Conservation (phyloP, 805 yeast genomes). For the Tetrapisispora iriomotensis region DNA sequence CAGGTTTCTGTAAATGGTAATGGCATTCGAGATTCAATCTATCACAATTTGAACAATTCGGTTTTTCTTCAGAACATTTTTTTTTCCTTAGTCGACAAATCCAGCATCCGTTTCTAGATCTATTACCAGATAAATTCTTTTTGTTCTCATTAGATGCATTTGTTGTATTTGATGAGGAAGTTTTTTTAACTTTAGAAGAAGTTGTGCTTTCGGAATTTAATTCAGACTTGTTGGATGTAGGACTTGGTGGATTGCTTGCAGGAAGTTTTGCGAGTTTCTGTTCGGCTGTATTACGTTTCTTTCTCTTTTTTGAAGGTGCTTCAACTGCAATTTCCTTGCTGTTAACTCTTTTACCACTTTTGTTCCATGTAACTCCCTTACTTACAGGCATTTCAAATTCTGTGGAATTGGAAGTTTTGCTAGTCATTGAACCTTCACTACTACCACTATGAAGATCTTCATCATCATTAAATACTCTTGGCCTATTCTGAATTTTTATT, state of each 20-base stretch:
- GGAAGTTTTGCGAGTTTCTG: neutral
- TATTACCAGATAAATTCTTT: slow-evolving; percentile 10
- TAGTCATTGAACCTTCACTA: neutral
- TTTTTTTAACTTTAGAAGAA: neutral
- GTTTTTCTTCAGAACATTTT: slow-evolving; percentile 59
- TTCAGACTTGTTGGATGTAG: neutral
- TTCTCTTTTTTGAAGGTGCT: slow-evolving; percentile 1
- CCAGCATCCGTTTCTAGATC: slow-evolving; percentile 66
- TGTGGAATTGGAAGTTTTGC: neutral
- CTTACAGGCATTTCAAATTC: neutral
- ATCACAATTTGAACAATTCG: slow-evolving; percentile 48
- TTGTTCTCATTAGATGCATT: neutral
- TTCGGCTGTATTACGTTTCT: neutral
- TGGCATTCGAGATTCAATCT: slow-evolving; percentile 51
- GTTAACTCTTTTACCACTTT: slow-evolving; percentile 25
- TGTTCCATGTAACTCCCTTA: slow-evolving; percentile 27
- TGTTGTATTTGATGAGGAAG: neutral
- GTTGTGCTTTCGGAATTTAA: neutral
- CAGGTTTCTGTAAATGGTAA: slow-evolving; percentile 41
- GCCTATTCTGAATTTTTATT: slow-evolving; percentile 18
- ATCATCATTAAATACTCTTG: slow-evolving; percentile 4
- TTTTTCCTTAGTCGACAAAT: slow-evolving; percentile 66
- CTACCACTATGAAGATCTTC: neutral
- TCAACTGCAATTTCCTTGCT: slow-evolving; percentile 15
- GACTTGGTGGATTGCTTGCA: neutral